Base-by-base conservation (phyloP, 495 filamentous ascomycete genomes). In the Hypoxylon perforatum region DNA sequence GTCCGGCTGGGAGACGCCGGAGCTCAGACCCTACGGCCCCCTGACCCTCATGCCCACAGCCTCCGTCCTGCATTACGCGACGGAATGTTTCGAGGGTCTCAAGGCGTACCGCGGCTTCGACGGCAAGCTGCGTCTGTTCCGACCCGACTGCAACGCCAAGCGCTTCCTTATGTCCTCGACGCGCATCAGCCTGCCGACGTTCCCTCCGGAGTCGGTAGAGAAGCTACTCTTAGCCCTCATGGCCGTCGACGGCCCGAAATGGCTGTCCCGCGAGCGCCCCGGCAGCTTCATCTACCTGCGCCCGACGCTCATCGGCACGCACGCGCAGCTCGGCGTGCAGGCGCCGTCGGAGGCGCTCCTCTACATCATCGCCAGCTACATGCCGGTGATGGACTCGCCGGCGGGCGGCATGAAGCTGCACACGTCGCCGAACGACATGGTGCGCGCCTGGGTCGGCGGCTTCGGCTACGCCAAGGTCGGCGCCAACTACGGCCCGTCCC, bases 371-470 rank as follows among this genome's bases (percentile, higher is more conserved):
- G 82, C 88, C 47, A 85, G 84, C 57, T 87, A 84, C 63, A 95
- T 96, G 85, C 90, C 93, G 2, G 63, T 75, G 25, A 65, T 88
- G 57, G 82, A 86, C 67, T 75, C 83, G 25, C 80, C 84, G 38
- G 72, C 80, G 12, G 80, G 80, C 46, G 91, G 90, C 22, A 81
- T 97, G 80, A 89, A 85, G 69, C 87, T 97, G 22, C 87, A 94
- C 63, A 93, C 92, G 2, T 90, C 86, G 42, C 78, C 81, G 38
- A 88, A 92, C 47, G 89, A 95, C 73, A 90, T 86, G 76, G 86
- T 95, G 56, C 88, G 94, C 45, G 93, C 93, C 14, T 97, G 93
- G 93, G 93, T 93, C 23, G 93, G 93, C 38, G 93, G 93, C 23
- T 95, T 94, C 72, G 93, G 93, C 0, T 92, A 88, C 66, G 92